Base-by-base conservation (phyloP, 2,329 filamentous ascomycete genomes). In the Diplodia intermedia region DNA sequence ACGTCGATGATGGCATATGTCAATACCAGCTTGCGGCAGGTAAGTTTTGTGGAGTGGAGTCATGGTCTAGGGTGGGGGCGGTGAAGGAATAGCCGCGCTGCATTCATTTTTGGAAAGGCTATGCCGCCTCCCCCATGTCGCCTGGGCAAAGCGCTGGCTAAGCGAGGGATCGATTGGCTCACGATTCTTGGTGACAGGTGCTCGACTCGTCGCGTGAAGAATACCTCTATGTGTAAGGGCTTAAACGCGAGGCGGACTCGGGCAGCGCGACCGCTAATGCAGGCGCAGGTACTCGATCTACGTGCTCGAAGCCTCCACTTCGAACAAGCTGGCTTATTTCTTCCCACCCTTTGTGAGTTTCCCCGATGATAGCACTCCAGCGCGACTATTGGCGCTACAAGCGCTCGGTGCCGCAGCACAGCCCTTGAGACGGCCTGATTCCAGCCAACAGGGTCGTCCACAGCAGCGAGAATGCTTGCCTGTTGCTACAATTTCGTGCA, bases 1-100 rank as follows among this genome's bases (percentile, higher is more conserved):
- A 92, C 91, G 61, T 91, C 90, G 23, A 81, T 94, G 71, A 93
- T 92, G 47, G 90, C 89, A 83, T 89, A 93, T 81, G 83, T 94
- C 68, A 91, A 89, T 74, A 93, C 92, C 81, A 91, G 88, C 75
- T 89, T 93, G 67, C 83, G 82, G 73, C 86, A 84, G 82, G 86
- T 83, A 80, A 77, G 80, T 56, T 36, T 18, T 73, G 70, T 40
- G 20, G 29, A 29, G 50, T 71, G 52, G 43, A 47, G 47, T 49
- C 29, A 14, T 47, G 31, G 29, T 14, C 18, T n/a, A 65, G 43
- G 29, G 60, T 63, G 47, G 60, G 54, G 57, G 36, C 56, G 54
- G 56, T 67, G 53, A 65, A 68, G 70, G 67, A 69, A 67, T 70
- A 71, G 68, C 69, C 71, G 62, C 65, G 61, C 47, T 55, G 61